Evolutionary conservation across 306 rosid species (phyloP).

Genomic region (Begonia fuchsioides): DNA sequence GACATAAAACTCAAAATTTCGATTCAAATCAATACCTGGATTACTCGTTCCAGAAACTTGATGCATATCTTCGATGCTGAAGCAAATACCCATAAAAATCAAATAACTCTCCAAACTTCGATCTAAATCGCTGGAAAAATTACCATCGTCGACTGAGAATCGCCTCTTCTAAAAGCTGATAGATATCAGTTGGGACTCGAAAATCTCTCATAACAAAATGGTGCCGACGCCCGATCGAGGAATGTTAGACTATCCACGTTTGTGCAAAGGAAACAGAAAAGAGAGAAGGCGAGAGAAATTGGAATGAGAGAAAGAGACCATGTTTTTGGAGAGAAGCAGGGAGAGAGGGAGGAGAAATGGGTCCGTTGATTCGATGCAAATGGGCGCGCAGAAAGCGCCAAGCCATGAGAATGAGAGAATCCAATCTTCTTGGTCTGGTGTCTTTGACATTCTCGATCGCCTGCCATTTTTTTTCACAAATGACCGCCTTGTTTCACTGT

Average conservation of each 20-base stretch:
- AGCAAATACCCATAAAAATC: constrained; percentile 81
- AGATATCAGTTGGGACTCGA: not conserved
- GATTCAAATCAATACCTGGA: constrained; percentile 18
- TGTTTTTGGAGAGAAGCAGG: not conserved
- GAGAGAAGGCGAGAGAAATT: constrained; percentile 3
- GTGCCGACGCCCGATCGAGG: not conserved
- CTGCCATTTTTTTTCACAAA: too few relatives aligned
- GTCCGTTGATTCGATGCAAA: constrained; percentile 15
- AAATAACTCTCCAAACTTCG: constrained; percentile 12
- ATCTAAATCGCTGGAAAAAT: not conserved
- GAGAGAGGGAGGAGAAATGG: not conserved
- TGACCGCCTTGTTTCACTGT: too few relatives aligned
- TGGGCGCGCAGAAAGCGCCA: constrained; percentile 49
- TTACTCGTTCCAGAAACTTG: constrained; percentile 13
- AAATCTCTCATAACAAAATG: not conserved
- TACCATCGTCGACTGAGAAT: constrained; percentile 11
- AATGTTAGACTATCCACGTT: constrained; percentile 1
- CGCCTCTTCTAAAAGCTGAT: not conserved
- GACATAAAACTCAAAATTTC: not conserved
- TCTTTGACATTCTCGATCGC: too few relatives aligned
- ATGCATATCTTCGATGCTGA: constrained; percentile 41
- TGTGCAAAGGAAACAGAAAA: constrained; percentile 2
- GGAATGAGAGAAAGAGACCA: constrained; percentile 3
- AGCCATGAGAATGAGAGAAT: constrained; percentile 19
- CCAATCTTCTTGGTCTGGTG: constrained; percentile 5